Evolutionary conservation across 108 stramenopile species (phyloP).

Genomic region (Epithemia pelagica): DNA sequence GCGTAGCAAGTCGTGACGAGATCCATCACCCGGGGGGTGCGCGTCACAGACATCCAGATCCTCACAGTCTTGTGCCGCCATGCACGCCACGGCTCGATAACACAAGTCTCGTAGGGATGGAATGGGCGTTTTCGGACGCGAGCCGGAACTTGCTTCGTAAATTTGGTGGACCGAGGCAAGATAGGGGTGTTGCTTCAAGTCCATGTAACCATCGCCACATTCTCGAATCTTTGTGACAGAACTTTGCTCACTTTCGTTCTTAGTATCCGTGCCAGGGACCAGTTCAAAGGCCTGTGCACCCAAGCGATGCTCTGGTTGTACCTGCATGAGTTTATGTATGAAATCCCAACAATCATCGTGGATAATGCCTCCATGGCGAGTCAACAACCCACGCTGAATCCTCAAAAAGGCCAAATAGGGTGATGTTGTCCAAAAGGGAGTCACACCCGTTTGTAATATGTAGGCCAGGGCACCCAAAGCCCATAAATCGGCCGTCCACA

Average conservation of each 20-base stretch:
- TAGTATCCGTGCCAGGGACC: slow-evolving; percentile 11
- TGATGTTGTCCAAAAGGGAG: slow-evolving; percentile 77
- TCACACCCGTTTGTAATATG: slow-evolving; percentile 66
- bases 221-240: slow-evolving; percentile 8
- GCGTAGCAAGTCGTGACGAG: slow-evolving; percentile 53
- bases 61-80: slow-evolving; percentile 47
- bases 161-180: slow-evolving; percentile 23
- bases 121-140: slow-evolving; percentile 29
- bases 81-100: slow-evolving; percentile 64
- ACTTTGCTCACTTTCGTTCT: not conserved
- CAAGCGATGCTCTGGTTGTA: slow-evolving; percentile 55
- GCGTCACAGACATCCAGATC: slow-evolving; percentile 56
- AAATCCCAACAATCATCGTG: slow-evolving; percentile 81
- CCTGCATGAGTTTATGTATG: slow-evolving; percentile 46
- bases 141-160: not conserved
- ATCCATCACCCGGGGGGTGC: slow-evolving; percentile 75
- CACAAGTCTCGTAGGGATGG: slow-evolving; percentile 74
- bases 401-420: slow-evolving; percentile 85
- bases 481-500: slow-evolving; percentile 79
- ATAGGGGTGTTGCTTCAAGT: slow-evolving; percentile 50
- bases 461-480: slow-evolving; percentile 68
- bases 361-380: slow-evolving; percentile 45
- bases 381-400: slow-evolving; percentile 54
- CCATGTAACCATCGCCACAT: slow-evolving; percentile 27
- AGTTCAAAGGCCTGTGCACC: slow-evolving; percentile 66